These are phyloP conservation scores for Cladosporium velox DNA, from an alignment of 2,329 filamentous ascomycete genomes.

Conservation along the genomic window DNA sequence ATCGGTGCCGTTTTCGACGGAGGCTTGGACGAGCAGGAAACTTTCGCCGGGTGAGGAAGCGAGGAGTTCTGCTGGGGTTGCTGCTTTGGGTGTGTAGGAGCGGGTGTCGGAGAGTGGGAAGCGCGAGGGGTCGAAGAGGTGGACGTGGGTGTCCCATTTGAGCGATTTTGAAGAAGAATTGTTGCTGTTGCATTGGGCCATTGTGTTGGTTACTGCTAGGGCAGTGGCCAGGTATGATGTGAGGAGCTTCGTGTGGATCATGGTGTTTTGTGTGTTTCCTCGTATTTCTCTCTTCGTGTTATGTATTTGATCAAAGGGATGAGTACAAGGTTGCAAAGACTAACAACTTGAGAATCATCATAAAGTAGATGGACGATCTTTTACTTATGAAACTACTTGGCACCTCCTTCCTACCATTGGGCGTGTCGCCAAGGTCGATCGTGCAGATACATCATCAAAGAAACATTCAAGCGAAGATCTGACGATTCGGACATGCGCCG, in stretches of 20 bases:
- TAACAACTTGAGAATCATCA: not conserved
- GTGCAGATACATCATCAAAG: not conserved
- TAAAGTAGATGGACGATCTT: not conserved
- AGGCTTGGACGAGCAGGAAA: constrained; percentile 9
- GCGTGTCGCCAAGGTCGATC: not conserved
- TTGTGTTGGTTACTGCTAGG: not conserved
- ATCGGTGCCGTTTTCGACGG: constrained; percentile 1
- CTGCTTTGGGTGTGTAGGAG: not conserved
- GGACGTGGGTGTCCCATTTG: constrained; percentile 7
- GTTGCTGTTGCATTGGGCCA: not conserved
- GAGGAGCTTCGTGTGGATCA: not conserved
- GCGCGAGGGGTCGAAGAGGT: not conserved
- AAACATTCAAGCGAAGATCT: not conserved
- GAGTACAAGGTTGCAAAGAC: not conserved
- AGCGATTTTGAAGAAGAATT: not conserved
- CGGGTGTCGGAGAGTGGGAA: constrained; percentile 1
- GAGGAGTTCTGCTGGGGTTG: not conserved
- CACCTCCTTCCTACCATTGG: not conserved
- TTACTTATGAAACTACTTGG: not conserved
- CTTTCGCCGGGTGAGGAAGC: constrained; percentile 1
- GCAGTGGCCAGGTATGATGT: not conserved
- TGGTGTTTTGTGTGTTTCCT: not conserved
- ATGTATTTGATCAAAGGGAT: not conserved
- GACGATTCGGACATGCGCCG: not conserved
- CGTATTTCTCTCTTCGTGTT: not conserved